Percentiles rank a stretch among this genome's conserved stretches.
These are phyloP conservation scores for Penicillium sp. DNA, from an alignment of 2,329 filamentous ascomycete genomes.

Conservation along the genomic window DNA sequence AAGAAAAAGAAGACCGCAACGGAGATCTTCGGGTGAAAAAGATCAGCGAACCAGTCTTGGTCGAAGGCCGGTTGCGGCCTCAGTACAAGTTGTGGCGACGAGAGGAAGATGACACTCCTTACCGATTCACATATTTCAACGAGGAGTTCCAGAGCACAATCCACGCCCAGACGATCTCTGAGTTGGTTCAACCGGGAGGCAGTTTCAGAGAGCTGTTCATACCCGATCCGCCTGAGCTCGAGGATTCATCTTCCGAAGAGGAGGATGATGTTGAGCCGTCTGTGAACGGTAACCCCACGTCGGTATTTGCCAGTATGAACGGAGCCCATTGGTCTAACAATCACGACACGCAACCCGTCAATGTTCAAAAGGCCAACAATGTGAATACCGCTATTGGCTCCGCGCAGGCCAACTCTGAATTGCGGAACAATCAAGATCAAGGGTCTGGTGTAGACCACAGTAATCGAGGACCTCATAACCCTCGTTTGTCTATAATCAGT, in stretches of 20 bases:
- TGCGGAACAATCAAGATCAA: constrained; percentile 11
- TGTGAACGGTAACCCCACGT: constrained; percentile 13
- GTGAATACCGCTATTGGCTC: constrained; percentile 1
- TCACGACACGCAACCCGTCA: constrained; percentile 5
- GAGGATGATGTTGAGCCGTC: constrained; percentile 38
- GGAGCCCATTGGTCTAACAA: constrained; percentile 5
- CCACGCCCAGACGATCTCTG: constrained; percentile 90
- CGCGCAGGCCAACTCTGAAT: background rate
- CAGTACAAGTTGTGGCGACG: constrained; percentile 76
- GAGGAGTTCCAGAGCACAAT: constrained; percentile 94
- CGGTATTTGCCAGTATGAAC: constrained; percentile 9
- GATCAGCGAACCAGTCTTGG: constrained; percentile 86
- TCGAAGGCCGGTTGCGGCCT: constrained; percentile 81
- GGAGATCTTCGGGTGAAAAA: constrained; percentile 81
- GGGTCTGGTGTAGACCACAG: constrained; percentile 4
- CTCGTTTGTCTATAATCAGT: constrained; percentile 32
- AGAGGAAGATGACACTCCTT: constrained; percentile 82
- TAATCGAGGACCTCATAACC: constrained; percentile 14
- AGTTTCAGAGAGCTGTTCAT: constrained; percentile 85
- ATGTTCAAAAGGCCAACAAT: background rate
- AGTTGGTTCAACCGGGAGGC: constrained; percentile 77
- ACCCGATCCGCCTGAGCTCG: constrained; percentile 72
- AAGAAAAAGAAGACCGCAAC: constrained; percentile 82
- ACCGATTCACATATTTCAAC: constrained; percentile 97
- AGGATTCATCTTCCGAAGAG: constrained; percentile 65